Evolutionary conservation across 2,329 filamentous ascomycete genomes (phyloP).

Genomic region (Penicillium olsonii): DNA sequence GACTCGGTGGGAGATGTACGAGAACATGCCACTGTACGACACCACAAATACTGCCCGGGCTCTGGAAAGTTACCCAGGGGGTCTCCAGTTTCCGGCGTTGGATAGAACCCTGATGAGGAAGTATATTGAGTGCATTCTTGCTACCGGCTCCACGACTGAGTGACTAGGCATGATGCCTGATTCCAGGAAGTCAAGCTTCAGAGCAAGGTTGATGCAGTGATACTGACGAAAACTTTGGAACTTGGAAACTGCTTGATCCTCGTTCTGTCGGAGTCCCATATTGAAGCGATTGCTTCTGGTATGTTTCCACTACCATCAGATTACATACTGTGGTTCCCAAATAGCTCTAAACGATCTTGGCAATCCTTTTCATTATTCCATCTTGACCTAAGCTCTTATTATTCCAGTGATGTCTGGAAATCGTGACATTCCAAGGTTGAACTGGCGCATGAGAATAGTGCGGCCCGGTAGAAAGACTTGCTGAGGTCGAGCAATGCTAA

Average conservation of each 20-base stretch:
- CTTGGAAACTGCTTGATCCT: neutral
- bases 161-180: constrained; percentile 53
- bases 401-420: too few relatives aligned
- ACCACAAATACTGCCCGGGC: constrained; percentile 12
- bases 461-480: too few relatives aligned
- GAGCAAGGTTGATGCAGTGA: neutral
- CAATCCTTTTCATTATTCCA: too few relatives aligned
- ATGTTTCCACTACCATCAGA: too few relatives aligned
- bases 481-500: too few relatives aligned
- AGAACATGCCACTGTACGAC: constrained; percentile 28
- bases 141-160: neutral
- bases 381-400: too few relatives aligned
- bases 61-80: neutral
- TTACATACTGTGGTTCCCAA: too few relatives aligned
- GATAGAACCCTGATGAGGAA: neutral
- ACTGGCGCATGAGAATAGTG: too few relatives aligned
- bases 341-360: too few relatives aligned
- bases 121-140: neutral
- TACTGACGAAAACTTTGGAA: neutral
- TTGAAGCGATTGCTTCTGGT: too few relatives aligned
- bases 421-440: too few relatives aligned
- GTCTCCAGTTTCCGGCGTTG: neutral
- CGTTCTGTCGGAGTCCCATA: too few relatives aligned
- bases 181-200: neutral
- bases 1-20: constrained; percentile 29